phyloP scores from a whole-genome alignment of 2,329 filamentous ascomycete species.

The Ilyonectria destructans region DNA sequence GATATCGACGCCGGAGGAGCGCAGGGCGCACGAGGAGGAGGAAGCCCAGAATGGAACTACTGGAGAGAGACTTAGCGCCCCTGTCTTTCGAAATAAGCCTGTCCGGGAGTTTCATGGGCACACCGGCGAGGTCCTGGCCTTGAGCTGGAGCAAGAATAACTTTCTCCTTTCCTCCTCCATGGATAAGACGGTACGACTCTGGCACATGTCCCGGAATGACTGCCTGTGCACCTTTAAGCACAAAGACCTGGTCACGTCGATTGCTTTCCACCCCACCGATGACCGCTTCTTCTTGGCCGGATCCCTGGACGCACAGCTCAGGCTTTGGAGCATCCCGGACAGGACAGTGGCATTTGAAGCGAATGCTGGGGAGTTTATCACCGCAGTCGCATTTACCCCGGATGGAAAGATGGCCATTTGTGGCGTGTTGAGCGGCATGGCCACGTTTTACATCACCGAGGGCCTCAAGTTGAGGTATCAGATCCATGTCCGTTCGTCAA shows the following conservation, averaged over 20 bases:
- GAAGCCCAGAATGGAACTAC: slow-evolving; percentile 52
- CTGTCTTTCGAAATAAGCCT: slow-evolving; percentile 88
- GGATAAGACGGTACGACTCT: slow-evolving; percentile 96
- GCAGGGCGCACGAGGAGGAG: slow-evolving; percentile 80
- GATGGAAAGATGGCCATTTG: slow-evolving; percentile 93
- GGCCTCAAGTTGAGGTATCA: slow-evolving; percentile 88
- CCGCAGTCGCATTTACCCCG: slow-evolving; percentile 92
- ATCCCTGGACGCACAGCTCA: slow-evolving; percentile 88
- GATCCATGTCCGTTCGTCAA: slow-evolving; percentile 92
- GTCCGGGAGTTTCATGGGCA: slow-evolving; percentile 88
- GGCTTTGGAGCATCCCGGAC: slow-evolving; percentile 97
- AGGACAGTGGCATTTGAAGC: slow-evolving; percentile 90
- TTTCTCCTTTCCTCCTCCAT: slow-evolving; percentile 96
- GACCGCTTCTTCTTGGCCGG: slow-evolving; percentile 98
- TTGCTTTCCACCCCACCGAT: slow-evolving; percentile 94
- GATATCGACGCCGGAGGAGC: slow-evolving; percentile 85
- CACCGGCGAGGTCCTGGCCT: slow-evolving; percentile 86
- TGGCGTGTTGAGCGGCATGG: slow-evolving; percentile 87
- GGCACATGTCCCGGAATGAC: slow-evolving; percentile 89
- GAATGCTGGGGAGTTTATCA: slow-evolving; percentile 88
- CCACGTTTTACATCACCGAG: slow-evolving; percentile 94
- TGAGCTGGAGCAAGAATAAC: slow-evolving; percentile 99
- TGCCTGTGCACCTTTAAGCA: slow-evolving; percentile 96
- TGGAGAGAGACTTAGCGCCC: slow-evolving; percentile 83
- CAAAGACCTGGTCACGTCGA: slow-evolving; percentile 94